phyloP scores from a whole-genome alignment of 2,329 filamentous ascomycete genomes.

The Colletotrichum endophyticum region DNA sequence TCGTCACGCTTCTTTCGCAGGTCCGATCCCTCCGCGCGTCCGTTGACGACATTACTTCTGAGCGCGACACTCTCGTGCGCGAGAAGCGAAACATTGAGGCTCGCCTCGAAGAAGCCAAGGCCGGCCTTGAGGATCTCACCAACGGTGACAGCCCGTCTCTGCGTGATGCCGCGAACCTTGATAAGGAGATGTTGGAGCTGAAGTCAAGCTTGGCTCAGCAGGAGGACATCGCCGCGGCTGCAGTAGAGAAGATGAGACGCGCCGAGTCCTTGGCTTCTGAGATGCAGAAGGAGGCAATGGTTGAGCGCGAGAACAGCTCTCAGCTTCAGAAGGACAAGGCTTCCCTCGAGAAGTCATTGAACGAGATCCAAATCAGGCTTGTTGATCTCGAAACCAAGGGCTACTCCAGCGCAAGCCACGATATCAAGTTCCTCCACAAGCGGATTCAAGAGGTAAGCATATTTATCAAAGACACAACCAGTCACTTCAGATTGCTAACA shows the following conservation, averaged over 20 bases:
- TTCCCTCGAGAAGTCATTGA: conserved; percentile 84
- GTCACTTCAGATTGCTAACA: conserved; percentile 19
- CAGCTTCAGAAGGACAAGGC: conserved; percentile 91
- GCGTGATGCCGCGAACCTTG: conserved; percentile 86
- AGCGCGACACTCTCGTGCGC: conserved; percentile 82
- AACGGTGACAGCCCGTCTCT: conserved; percentile 86
- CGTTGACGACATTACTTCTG: conserved; percentile 83
- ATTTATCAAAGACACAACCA: not conserved
- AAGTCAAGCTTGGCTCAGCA: conserved; percentile 90
- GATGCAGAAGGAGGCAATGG: conserved; percentile 89
- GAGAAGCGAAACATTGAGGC: conserved; percentile 92
- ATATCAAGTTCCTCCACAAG: conserved; percentile 93
- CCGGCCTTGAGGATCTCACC: conserved; percentile 85
- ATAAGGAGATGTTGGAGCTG: conserved; percentile 87
- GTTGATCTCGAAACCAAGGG: conserved; percentile 97
- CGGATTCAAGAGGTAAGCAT: conserved; percentile 87
- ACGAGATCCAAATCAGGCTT: conserved; percentile 86
- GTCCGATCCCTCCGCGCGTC: conserved; percentile 83
- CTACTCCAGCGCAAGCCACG: conserved; percentile 91
- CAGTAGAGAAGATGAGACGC: conserved; percentile 95
- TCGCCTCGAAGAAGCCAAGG: conserved; percentile 84
- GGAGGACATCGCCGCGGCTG: conserved; percentile 89
- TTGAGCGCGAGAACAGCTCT: conserved; percentile 81
- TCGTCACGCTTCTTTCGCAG: conserved; percentile 88
- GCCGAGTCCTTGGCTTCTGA: conserved; percentile 87